Conservation (phyloP, 148 eudicot genomes). For the Beta vulgaris region DNA sequence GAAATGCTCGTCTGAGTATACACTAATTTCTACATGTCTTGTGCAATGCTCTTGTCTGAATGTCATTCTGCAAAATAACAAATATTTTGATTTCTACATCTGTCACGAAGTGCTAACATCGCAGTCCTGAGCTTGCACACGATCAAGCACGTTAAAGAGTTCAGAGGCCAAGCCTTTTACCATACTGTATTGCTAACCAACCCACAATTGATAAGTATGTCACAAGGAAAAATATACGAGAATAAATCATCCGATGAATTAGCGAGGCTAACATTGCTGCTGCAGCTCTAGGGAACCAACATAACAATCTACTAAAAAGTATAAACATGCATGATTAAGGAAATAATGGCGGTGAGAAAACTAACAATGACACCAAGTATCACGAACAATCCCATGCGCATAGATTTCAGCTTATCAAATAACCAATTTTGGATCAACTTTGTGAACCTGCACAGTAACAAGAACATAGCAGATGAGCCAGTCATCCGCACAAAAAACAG, state of each 20-base stretch:
- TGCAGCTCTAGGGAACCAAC: conserved; percentile 29
- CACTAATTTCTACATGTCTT: neutral
- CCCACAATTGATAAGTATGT: conserved; percentile 76
- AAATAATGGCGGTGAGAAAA: conserved; percentile 50
- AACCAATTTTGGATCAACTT: conserved; percentile 54
- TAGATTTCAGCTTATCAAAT: conserved; percentile 35
- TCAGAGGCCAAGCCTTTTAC: conserved; percentile 64
- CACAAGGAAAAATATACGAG: conserved; percentile 52
- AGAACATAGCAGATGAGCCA: neutral
- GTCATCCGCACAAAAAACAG: conserved; percentile 5
- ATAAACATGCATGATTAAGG: conserved; percentile 41
- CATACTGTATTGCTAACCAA: conserved; percentile 70
- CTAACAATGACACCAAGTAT: conserved; percentile 61
- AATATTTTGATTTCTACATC: neutral
- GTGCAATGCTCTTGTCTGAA: neutral
- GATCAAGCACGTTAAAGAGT: conserved; percentile 24
- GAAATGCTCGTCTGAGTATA: no score
- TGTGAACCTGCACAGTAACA: conserved; percentile 48
- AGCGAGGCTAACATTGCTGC: conserved; percentile 26
- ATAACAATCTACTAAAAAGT: conserved; percentile 34
- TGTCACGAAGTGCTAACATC: neutral
- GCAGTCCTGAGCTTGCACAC: neutral
- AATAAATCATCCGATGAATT: conserved; percentile 37
- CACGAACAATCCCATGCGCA: conserved; percentile 52
- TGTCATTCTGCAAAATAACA: neutral